Base-by-base conservation (phyloP, 306 rosid genomes). In the Pterocarpus macrocarpus region DNA sequence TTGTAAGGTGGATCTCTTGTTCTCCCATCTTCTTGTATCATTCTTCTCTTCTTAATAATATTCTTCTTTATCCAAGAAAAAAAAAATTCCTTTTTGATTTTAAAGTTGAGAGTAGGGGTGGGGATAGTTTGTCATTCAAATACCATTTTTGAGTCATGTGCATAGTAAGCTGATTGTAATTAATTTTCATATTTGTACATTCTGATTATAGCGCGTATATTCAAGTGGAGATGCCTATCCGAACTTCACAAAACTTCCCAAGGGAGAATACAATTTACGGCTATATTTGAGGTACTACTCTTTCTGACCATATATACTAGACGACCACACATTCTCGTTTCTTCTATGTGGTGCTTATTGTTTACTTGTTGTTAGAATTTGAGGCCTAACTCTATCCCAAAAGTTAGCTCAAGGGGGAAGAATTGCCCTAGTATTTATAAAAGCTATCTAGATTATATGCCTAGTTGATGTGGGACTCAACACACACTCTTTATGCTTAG, bases 161-260 rank as follows among this genome's bases (percentile, higher is more conserved):
- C 55, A 52, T 17, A 11, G 14, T 43, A 53, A 80, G 35, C 73
- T 76, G 44, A 22, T 13, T n/a, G 65, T 64, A 62, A 17, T 69
- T 62, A 52, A 33, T 56, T 55, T 74, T 81, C 74, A 55, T 81
- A 56, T 81, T 73, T 81, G 71, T 63, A 47, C 17, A 78, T 78
- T 84, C 59, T 71, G 73, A 83, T 69, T 78, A 9, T 67, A 95
- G 99, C 92, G 92, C 57, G 69, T 93, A 83, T 84, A 87, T 87
- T 89, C 98, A 58, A 89, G 84, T 88, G 99, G 99, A 43, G 99
- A 95, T 78, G 95, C 52, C 85, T 95, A 95, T 76, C 99, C 99
- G 28, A 50, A 61, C 3, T 75, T 69, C 66, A 75, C 93, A 53
- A 95, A 93, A 82, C 97, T 93, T 78, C 94, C 99, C 61, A 91